Conservation (phyloP, 768 basidiomycete species). For the Agaricus subrufescens region DNA sequence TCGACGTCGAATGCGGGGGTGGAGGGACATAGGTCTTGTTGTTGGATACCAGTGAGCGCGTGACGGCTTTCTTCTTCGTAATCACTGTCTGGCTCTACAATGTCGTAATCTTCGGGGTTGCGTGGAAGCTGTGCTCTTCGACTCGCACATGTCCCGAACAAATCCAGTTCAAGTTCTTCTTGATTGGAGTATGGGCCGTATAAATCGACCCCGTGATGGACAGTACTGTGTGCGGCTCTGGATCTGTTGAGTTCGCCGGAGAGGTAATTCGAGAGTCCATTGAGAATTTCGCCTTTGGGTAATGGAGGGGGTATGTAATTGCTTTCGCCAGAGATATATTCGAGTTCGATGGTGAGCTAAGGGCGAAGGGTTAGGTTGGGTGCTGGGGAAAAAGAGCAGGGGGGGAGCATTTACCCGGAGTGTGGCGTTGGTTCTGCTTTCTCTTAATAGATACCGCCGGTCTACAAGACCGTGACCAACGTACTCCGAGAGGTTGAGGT, state of each 20-base stretch:
- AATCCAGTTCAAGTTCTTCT: conserved; percentile 30
- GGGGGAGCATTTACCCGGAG: conserved; percentile 46
- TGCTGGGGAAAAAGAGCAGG: not conserved
- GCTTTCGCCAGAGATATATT: conserved; percentile 46
- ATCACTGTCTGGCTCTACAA: no score
- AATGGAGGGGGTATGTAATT: conserved; percentile 62
- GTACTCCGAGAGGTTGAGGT: conserved; percentile 74
- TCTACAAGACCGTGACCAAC: conserved; percentile 55
- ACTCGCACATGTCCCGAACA: conserved; percentile 20
- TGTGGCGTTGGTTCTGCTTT: conserved; percentile 78
- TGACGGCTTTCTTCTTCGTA: no score
- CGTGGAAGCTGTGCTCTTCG: not conserved
- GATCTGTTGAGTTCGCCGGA: conserved; percentile 43
- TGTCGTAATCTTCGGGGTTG: not conserved
- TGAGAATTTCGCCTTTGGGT: conserved; percentile 68
- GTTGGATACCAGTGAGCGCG: not conserved
- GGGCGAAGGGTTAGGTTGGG: not conserved
- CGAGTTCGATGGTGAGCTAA: conserved; percentile 58
- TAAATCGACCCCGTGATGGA: conserved; percentile 13
- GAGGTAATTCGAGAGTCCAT: conserved; percentile 59
- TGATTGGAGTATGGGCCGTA: conserved; percentile 34
- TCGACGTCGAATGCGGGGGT: conserved; percentile 29
- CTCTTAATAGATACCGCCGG: conserved; percentile 60
- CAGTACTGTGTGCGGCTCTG: conserved; percentile 33
- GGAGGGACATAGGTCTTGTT: not conserved